These are phyloP conservation scores for Nakazawaea anatomiae DNA, from an alignment of 805 yeast genomes.

Conservation along the genomic window DNA sequence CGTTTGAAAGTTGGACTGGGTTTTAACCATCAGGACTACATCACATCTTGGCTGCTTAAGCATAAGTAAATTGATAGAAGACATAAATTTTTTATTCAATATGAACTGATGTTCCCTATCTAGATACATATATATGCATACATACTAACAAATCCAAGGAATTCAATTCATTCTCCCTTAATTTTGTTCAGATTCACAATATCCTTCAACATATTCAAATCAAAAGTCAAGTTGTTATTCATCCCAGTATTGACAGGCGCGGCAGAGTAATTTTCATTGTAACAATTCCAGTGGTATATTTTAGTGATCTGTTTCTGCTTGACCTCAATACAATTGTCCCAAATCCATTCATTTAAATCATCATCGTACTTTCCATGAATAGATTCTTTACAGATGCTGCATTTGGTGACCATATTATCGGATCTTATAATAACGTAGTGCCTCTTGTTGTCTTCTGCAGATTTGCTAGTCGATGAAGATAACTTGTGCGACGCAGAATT, in stretches of 20 bases:
- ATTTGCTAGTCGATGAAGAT: too few relatives aligned
- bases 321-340: constrained; percentile 58
- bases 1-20: too few relatives aligned
- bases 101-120: too few relatives aligned
- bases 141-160: background rate
- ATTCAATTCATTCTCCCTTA: background rate
- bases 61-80: too few relatives aligned
- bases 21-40: too few relatives aligned
- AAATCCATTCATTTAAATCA: constrained; percentile 75
- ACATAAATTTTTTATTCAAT: too few relatives aligned
- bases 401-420: constrained; percentile 53
- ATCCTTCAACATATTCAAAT: constrained; percentile 5
- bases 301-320: constrained; percentile 26
- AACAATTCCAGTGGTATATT: constrained; percentile 64
- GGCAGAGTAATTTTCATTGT: constrained; percentile 36
- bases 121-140: background rate
- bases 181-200: background rate
- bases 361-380: constrained; percentile 64
- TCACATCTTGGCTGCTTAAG: too few relatives aligned
- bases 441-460: constrained; percentile 8
- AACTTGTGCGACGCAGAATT: too few relatives aligned
- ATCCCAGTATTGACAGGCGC: background rate
- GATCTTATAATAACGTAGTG: constrained; percentile 31
- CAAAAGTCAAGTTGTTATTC: constrained; percentile 1
- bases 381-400: constrained; percentile 69